Base-by-base conservation (phyloP, 805 yeast genomes). In the Starmera pachycereana region DNA sequence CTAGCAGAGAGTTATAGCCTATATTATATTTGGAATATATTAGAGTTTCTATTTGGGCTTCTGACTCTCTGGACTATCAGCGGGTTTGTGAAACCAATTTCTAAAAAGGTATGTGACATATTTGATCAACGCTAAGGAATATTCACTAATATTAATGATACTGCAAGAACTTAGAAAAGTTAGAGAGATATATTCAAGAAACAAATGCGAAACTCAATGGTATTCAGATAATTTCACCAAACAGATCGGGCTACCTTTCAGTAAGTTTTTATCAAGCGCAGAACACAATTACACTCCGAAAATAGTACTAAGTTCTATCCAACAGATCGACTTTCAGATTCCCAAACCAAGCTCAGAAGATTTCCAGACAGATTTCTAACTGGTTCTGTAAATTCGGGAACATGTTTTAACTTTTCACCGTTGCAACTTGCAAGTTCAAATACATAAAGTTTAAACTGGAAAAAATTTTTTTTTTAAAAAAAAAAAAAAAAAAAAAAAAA, bases 221-320 rank as follows among this genome's bases (percentile, higher is more conserved):
- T 4, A 50, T 74, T 12, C 47, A 50, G 28, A 44, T 81, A 9
- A 64, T 80, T 1, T 64, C 73, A 6, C 83, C 83, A 2, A 50
- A 70, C 37, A 52, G 64, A 38, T 63, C 72, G 28, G 86, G 76
- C 1, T 78, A 69, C 53, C 55, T 78, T 7, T 73, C 81, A 12
- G 67, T 64, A 57, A 41, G 66, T 62, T 10, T 16, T 16, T 3
- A 16, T 16, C 18, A 16, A 16, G 18, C 18, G 18, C 18, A 16
- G 4, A 16, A 16, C 18, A 16, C 18, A 16, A 16, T 16, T 16
- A 16, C 18, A 16, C 4, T 16, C 4, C 4, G 18, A 16, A 16
- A 16, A 4, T 16, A 16, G 44, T 42, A 33, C n/a, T 29, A 11
- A 29, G 33, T 25, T 18, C 11, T 14, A 30, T 16, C 18, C 32